A percentile compares a stretch with the other conserved stretches of the same genome.
Evolutionary conservation across 1,284 basidiomycete genomes (phyloP).

Genomic region (Melampsora larici-populina): DNA sequence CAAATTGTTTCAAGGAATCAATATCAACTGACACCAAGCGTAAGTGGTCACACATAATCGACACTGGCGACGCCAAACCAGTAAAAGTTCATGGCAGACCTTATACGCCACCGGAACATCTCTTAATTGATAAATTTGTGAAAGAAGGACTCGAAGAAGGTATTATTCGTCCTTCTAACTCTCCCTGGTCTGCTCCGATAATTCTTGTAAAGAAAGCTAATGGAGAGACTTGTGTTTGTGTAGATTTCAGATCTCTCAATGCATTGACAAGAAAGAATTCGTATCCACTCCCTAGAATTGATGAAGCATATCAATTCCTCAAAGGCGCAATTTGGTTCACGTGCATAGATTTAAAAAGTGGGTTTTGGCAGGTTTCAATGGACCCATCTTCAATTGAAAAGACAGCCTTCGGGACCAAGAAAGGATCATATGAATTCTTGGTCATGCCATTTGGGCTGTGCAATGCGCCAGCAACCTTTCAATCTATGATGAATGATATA

Average conservation of each 20-base stretch:
- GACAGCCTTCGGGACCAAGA: slow-evolving; percentile 1
- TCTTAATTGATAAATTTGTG: slow-evolving; percentile 9
- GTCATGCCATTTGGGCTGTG: slow-evolving; percentile 42
- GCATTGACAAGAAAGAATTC: background rate
- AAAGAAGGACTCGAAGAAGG: background rate
- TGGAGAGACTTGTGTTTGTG: background rate
- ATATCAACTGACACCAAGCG: background rate
- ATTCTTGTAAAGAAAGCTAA: no score
- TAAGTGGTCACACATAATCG: background rate
- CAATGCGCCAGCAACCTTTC: slow-evolving; percentile 47
- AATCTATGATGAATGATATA: slow-evolving; percentile 54
- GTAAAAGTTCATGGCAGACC: background rate
- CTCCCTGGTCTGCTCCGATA: no score
- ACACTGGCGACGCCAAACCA: background rate
- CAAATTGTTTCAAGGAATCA: background rate
- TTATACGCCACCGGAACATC: slow-evolving; percentile 1
- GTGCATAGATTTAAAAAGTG: no score
- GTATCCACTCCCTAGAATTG: background rate
- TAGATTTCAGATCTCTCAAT: slow-evolving; percentile 7
- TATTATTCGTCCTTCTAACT: background rate
- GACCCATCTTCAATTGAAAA: background rate
- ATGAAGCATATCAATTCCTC: background rate
- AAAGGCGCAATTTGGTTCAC: background rate
- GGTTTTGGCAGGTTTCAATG: slow-evolving; percentile 2
- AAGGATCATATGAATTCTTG: background rate